Conservation (phyloP, 2,329 filamentous ascomycete species). For the Metarhizium album region DNA sequence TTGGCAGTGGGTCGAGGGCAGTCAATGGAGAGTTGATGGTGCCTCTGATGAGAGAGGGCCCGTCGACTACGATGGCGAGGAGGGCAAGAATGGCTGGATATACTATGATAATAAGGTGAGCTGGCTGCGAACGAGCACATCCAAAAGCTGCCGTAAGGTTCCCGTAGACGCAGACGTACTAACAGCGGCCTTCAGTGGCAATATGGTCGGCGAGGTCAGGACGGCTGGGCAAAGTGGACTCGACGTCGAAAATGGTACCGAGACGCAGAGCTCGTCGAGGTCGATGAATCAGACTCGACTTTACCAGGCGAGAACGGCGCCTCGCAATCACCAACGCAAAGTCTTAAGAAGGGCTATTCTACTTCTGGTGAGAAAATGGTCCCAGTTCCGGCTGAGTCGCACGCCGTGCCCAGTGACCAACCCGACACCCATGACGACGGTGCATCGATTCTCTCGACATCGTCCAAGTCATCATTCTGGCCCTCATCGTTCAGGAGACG, state of each 20-base stretch:
- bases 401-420: slow-evolving; percentile 12
- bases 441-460: slow-evolving; percentile 36
- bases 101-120: slow-evolving; percentile 94
- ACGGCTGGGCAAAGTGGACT: slow-evolving; percentile 93
- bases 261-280: slow-evolving; percentile 87
- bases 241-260: slow-evolving; percentile 91
- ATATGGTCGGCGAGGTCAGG: slow-evolving; percentile 69
- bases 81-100: slow-evolving; percentile 74
- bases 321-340: slow-evolving; percentile 11
- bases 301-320: slow-evolving; percentile 28
- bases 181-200: slow-evolving; percentile 60
- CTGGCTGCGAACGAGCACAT: too few species aligned
- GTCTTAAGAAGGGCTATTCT: slow-evolving; percentile 21
- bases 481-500: slow-evolving; percentile 29
- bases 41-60: slow-evolving; percentile 38
- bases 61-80: slow-evolving; percentile 43
- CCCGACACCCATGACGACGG: slow-evolving; percentile 25
- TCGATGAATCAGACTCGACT: slow-evolving; percentile 25
- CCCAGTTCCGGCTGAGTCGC: slow-evolving; percentile 14
- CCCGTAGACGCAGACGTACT: slow-evolving; percentile 4
- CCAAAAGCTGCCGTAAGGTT: too few species aligned
- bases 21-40: slow-evolving; percentile 80
- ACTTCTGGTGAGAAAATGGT: slow-evolving; percentile 28
- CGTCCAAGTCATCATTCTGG: slow-evolving; percentile 35
- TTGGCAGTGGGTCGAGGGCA: slow-evolving; percentile 72